These are phyloP conservation scores for Colletotrichum cuscutae DNA, from an alignment of 2,329 filamentous ascomycete species.

Conservation along the genomic window DNA sequence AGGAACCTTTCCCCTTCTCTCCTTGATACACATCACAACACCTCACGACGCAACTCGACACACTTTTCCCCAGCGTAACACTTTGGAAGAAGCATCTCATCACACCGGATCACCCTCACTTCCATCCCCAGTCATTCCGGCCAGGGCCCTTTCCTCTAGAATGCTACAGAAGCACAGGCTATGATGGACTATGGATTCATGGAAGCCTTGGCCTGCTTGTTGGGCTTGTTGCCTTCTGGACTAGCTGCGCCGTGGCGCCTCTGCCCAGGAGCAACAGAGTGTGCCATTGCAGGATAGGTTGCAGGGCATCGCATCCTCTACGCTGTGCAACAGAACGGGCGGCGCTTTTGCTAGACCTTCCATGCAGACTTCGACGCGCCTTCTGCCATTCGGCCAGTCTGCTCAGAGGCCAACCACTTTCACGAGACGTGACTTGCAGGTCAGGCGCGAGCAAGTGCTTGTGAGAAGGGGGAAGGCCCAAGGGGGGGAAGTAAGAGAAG, in stretches of 20 bases:
- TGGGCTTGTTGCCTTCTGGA: constrained; percentile 5
- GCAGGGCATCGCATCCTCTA: constrained; percentile 22
- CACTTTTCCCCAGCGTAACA: background rate
- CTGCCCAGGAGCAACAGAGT: constrained; percentile 2
- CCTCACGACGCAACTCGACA: background rate
- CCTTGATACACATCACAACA: background rate
- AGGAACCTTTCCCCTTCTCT: background rate
- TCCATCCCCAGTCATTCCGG: background rate
- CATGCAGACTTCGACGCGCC: constrained; percentile 33
- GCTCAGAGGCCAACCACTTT: background rate
- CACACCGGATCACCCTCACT: background rate
- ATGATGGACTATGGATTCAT: background rate
- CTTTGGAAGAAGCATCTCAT: background rate
- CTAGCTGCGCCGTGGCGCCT: constrained; percentile 20
- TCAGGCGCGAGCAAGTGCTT: background rate
- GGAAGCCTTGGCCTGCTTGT: constrained; percentile 1
- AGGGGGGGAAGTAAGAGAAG: background rate
- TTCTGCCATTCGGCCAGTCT: constrained; percentile 23
- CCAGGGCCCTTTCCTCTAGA: background rate
- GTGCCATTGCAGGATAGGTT: constrained; percentile 23
- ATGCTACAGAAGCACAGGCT: constrained; percentile 25
- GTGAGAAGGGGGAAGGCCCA: background rate
- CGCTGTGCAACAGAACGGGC: constrained; percentile 5
- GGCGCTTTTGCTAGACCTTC: constrained; percentile 28
- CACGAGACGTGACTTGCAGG: constrained; percentile 18